Evolutionary conservation across 2,329 filamentous ascomycete species (phyloP).

Genomic region (Nemania sp.): DNA sequence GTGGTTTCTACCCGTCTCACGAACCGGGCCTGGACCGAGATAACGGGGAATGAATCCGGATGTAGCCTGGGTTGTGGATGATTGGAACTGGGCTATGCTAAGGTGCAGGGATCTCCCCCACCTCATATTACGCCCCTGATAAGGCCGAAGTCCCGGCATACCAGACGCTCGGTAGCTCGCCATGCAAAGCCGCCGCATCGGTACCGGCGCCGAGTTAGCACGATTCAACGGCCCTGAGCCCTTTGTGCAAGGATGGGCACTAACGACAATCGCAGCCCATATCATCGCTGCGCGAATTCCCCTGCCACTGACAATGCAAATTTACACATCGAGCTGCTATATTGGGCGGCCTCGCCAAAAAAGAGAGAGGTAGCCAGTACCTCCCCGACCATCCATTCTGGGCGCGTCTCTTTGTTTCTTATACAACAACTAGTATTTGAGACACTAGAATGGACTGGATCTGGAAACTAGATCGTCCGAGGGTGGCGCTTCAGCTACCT

Average conservation of each 20-base stretch:
- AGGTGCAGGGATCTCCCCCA: not conserved
- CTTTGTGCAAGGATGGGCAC: not conserved
- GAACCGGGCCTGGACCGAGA: not conserved
- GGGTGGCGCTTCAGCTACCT: not conserved
- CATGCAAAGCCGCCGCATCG: not conserved
- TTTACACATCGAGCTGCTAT: not conserved
- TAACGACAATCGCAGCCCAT: not conserved
- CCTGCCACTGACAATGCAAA: not conserved
- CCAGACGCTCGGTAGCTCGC: not conserved
- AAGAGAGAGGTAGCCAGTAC: not conserved
- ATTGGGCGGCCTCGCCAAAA: not conserved
- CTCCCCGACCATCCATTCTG: not conserved
- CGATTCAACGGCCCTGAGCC: not conserved
- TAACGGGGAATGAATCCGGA: not conserved
- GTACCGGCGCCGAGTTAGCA: conserved; percentile 2
- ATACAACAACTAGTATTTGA: not conserved
- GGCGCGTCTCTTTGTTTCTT: not conserved
- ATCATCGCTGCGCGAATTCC: not conserved
- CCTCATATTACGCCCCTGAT: not conserved
- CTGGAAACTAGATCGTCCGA: not conserved
- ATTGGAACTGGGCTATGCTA: not conserved
- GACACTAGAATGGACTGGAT: not conserved
- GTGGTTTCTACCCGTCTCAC: not conserved
- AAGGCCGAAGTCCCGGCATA: conserved; percentile 1
- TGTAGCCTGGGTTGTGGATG: not conserved